Percentiles rank a stretch among this genome's conserved stretches.
These are phyloP conservation scores for Cladosporium sp. DNA, from an alignment of 2,329 filamentous ascomycete species.

Conservation along the genomic window DNA sequence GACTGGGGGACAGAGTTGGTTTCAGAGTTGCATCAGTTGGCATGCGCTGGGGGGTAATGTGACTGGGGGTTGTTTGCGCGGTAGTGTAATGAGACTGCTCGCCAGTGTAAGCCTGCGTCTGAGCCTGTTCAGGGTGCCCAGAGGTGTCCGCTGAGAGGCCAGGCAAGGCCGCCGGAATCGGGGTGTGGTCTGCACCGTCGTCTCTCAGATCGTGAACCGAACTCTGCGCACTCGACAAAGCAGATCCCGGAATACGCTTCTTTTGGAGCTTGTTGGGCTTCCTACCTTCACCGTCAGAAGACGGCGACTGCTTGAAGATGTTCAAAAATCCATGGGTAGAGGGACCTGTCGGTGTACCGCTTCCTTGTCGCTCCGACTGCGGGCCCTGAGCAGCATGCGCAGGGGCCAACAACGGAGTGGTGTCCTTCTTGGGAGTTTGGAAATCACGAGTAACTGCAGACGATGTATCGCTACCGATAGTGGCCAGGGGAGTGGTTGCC, in stretches of 20 bases:
- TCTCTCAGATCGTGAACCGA: conserved; percentile 63
- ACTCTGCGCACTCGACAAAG: conserved; percentile 84
- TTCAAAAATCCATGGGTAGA: conserved; percentile 48
- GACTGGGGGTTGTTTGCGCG: conserved; percentile 46
- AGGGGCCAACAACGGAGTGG: conserved; percentile 34
- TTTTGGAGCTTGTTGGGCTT: conserved; percentile 90
- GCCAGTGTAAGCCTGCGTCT: conserved; percentile 16
- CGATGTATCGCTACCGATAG: conserved; percentile 25
- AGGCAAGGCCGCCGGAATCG: conserved; percentile 2
- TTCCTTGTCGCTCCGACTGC: conserved; percentile 18
- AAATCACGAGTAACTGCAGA: conserved; percentile 26
- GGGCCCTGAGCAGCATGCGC: conserved; percentile 15
- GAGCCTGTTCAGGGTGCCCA: not conserved
- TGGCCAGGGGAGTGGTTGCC: conserved; percentile 31
- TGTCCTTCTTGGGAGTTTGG: conserved; percentile 30
- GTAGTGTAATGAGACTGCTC: conserved; percentile 41
- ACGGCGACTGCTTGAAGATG: conserved; percentile 66
- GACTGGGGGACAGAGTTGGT: conserved; percentile 66
- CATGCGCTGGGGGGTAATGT: conserved; percentile 77
- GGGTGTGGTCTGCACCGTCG: conserved; percentile 24
- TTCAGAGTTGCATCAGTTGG: conserved; percentile 54
- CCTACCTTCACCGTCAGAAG: conserved; percentile 47
- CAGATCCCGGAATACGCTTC: conserved; percentile 70
- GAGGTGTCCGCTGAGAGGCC: not conserved
- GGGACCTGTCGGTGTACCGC: conserved; percentile 24